Conservation (phyloP, 768 basidiomycete species). For the Mrakia frigida region DNA sequence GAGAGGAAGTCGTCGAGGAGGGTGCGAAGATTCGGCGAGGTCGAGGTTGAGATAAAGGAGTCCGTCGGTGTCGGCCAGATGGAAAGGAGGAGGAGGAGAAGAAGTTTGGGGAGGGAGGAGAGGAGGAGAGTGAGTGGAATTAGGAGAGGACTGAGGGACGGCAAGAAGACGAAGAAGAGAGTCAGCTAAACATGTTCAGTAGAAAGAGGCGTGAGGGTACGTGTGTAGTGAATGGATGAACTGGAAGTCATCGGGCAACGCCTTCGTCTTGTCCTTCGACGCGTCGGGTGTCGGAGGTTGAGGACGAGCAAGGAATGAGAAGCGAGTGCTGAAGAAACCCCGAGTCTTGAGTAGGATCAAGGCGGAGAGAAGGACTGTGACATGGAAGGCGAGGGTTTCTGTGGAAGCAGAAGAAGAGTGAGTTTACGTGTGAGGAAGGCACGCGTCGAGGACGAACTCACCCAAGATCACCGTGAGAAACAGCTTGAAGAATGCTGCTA, state of each 20-base stretch:
- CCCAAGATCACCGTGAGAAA: not conserved
- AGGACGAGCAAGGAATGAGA: not conserved
- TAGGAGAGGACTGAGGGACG: constrained; percentile 25
- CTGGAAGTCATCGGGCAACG: constrained; percentile 38
- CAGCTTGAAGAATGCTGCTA: not conserved
- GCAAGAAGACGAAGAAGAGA: not conserved
- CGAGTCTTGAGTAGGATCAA: not conserved
- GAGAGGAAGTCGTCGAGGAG: not conserved
- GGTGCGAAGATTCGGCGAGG: not conserved
- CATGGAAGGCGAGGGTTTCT: constrained; percentile 1
- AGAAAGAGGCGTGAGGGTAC: no score
- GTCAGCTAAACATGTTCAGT: not conserved
- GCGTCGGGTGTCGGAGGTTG: constrained; percentile 15
- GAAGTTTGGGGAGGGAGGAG: constrained; percentile 42
- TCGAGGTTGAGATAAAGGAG: not conserved
- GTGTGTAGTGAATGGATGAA: constrained; percentile 30
- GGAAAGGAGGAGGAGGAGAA: constrained; percentile 41
- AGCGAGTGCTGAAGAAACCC: not conserved
- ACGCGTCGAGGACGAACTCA: not conserved
- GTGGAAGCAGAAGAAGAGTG: not conserved
- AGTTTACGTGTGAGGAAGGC: not conserved
- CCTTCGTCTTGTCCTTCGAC: constrained; percentile 32
- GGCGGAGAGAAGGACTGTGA: not conserved
- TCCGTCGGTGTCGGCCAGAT: constrained; percentile 38
- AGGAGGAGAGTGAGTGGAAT: constrained; percentile 42